These are phyloP conservation scores for Phytophthora nicotianae DNA, from an alignment of 352 stramenopile species.

Conservation along the genomic window DNA sequence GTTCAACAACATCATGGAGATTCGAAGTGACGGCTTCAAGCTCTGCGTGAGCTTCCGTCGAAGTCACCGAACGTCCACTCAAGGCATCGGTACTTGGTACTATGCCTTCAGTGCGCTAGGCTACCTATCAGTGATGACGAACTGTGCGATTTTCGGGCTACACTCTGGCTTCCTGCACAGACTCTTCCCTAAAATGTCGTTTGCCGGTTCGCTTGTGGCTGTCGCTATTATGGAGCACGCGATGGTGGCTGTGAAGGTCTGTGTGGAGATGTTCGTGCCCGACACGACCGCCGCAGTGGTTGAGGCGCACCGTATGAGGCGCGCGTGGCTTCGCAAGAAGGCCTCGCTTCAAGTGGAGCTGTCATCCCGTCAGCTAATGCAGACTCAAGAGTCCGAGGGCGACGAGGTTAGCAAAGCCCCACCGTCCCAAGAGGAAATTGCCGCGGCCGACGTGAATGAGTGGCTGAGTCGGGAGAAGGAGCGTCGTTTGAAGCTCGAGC, in stretches of 20 bases:
- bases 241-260: conserved; percentile 80
- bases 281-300: conserved; percentile 67
- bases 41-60: conserved; percentile 87
- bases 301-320: conserved; percentile 71
- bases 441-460: conserved; percentile 61
- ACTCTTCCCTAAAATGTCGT: conserved; percentile 69
- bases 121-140: conserved; percentile 93
- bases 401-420: neutral
- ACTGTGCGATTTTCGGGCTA: conserved; percentile 94
- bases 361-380: conserved; percentile 56
- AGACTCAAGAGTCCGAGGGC: conserved; percentile 25
- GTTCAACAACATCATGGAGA: conserved; percentile 95
- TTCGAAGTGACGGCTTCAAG: conserved; percentile 96
- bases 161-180: conserved; percentile 84
- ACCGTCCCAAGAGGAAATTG: conserved; percentile 23
- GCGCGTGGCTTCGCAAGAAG: conserved; percentile 72
- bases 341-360: conserved; percentile 74
- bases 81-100: conserved; percentile 94
- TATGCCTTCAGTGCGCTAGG: conserved; percentile 90
- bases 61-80: conserved; percentile 57
- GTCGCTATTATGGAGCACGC: conserved; percentile 76
- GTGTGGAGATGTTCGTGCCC: conserved; percentile 80
- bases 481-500: conserved; percentile 70
- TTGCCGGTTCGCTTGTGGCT: conserved; percentile 57
- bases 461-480: conserved; percentile 79